These are phyloP conservation scores for Phaeosphaeriaceae sp. DNA, from an alignment of 2,329 filamentous ascomycete genomes.

Conservation along the genomic window DNA sequence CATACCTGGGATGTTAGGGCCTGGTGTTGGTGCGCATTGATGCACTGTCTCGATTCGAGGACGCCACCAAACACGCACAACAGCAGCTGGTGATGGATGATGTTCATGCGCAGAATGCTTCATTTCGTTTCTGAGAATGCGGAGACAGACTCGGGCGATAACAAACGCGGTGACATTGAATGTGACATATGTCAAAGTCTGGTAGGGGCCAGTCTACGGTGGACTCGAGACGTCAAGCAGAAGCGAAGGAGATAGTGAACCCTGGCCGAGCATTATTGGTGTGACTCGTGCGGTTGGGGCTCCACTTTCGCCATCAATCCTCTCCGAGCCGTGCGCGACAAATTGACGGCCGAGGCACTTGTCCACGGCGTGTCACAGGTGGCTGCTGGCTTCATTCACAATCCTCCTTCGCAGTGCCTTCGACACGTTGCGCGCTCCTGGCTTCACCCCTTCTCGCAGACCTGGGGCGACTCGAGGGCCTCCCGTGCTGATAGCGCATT, in stretches of 20 bases:
- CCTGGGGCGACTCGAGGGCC: neutral
- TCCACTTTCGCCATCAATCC: constrained; percentile 2
- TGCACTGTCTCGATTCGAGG: too few species aligned
- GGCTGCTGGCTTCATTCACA: neutral
- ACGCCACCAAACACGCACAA: constrained; percentile 6
- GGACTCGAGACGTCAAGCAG: neutral
- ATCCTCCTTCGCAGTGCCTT: neutral
- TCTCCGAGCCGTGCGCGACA: constrained; percentile 5
- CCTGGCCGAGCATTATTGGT: neutral
- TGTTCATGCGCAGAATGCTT: neutral
- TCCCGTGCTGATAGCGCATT: neutral
- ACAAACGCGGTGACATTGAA: neutral
- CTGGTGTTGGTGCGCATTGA: constrained; percentile 5
- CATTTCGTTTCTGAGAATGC: neutral
- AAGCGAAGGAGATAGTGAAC: constrained; percentile 7
- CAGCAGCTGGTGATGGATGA: neutral
- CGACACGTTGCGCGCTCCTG: neutral
- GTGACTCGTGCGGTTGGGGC: neutral
- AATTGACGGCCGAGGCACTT: constrained; percentile 16
- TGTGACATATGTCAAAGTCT: neutral
- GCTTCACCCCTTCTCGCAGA: neutral
- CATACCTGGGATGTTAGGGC: constrained; percentile 14
- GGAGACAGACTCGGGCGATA: neutral
- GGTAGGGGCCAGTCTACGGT: neutral
- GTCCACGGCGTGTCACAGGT: neutral